Evolutionary conservation across 176 grass and related monocot species (phyloP).

Genomic region (Pharus latifolius): DNA sequence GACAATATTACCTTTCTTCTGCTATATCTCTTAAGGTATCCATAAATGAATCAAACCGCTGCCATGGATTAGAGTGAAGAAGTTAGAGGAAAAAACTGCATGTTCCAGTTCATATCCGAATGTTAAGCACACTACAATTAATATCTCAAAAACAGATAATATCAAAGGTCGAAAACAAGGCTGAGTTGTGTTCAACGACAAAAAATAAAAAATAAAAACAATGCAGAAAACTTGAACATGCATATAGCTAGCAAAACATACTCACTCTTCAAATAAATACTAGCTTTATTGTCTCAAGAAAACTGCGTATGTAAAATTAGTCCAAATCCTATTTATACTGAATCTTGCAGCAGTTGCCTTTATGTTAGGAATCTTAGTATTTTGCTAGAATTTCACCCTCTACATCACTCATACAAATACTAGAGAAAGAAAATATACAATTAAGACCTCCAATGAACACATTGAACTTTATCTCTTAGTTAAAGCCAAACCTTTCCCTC

Average conservation of each 20-base stretch:
- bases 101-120: slow-evolving; percentile 3
- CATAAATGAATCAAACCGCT: slow-evolving; percentile 83
- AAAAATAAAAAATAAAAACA: no score
- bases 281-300: background rate
- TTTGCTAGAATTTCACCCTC: background rate
- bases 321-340: slow-evolving; percentile 1
- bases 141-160: background rate
- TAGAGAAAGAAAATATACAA: background rate
- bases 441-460: background rate
- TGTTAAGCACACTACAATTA: background rate
- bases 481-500: slow-evolving; percentile 77
- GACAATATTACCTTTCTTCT: slow-evolving; percentile 84
- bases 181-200: no score
- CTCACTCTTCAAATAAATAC: background rate
- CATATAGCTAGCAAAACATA: no score
- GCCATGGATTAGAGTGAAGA: slow-evolving; percentile 28
- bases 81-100: slow-evolving; percentile 18
- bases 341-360: no score
- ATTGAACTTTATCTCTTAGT: slow-evolving; percentile 19
- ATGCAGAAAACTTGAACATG: background rate
- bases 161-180: no score
- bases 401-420: background rate
- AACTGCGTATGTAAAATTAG: background rate
- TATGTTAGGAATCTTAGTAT: no score
- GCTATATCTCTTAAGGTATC: slow-evolving; percentile 60